Percentiles rank a stretch among this genome's conserved stretches.
Conservation (phyloP, 2,329 filamentous ascomycete genomes). For the Thyridium curvatum region DNA sequence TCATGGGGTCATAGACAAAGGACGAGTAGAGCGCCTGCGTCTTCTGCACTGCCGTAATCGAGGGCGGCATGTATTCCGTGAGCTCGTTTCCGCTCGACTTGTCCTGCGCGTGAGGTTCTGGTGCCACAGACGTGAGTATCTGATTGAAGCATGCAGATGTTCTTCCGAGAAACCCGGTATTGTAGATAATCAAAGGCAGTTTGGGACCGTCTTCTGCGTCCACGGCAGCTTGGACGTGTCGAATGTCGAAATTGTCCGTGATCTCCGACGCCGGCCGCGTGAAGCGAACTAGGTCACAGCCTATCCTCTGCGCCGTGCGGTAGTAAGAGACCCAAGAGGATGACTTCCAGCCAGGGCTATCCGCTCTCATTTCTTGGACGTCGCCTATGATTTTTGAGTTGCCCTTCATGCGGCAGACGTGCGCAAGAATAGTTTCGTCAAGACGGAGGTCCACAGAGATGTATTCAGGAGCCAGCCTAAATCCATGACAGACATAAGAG, state of each 20-base stretch:
- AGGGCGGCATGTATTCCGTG: neutral
- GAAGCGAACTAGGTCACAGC: constrained; percentile 58
- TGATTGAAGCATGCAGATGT: constrained; percentile 62
- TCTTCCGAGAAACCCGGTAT: constrained; percentile 56
- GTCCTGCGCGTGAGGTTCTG: constrained; percentile 25
- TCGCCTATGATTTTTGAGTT: constrained; percentile 57
- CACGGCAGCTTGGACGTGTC: constrained; percentile 38
- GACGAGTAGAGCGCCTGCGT: constrained; percentile 60
- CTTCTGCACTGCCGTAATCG: constrained; percentile 55
- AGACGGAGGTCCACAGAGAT: constrained; percentile 55
- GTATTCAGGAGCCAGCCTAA: constrained; percentile 58
- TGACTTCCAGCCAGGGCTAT: constrained; percentile 48
- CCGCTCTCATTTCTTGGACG: constrained; percentile 31
- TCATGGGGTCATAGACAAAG: constrained; percentile 59
- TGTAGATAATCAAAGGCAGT: constrained; percentile 57
- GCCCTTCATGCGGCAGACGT: constrained; percentile 44
- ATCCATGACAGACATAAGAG: constrained; percentile 50
- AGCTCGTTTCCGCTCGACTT: constrained; percentile 5
- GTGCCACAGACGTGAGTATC: constrained; percentile 54
- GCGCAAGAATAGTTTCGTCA: constrained; percentile 41
- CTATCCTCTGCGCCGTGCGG: constrained; percentile 46
- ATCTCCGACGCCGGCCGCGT: constrained; percentile 48
- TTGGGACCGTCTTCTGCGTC: constrained; percentile 31
- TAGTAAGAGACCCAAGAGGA: constrained; percentile 50
- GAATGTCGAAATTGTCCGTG: constrained; percentile 58